phyloP scores from a whole-genome alignment of 2,329 filamentous ascomycete species.

The Xylariaceae sp. region DNA sequence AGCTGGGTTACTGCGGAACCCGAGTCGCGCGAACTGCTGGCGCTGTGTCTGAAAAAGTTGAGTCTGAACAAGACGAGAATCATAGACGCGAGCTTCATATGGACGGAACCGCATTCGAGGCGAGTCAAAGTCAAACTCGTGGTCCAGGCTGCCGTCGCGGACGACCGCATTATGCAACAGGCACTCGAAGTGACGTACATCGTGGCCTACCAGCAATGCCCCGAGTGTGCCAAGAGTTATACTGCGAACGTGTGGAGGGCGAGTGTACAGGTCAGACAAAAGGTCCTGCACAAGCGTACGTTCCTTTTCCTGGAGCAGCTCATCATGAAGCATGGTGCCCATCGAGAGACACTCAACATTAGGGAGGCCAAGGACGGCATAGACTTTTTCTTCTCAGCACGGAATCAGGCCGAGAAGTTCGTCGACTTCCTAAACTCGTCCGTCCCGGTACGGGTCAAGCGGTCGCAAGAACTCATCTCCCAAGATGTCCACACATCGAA shows the following conservation, averaged over 20 bases:
- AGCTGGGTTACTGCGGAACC: slow-evolving; percentile 82
- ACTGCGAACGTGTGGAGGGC: slow-evolving; percentile 96
- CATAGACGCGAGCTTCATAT: slow-evolving; percentile 93
- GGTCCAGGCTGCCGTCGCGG: slow-evolving; percentile 67
- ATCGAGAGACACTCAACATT: slow-evolving; percentile 94
- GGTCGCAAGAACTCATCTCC: slow-evolving; percentile 89
- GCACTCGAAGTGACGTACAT: slow-evolving; percentile 92
- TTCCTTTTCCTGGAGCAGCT: slow-evolving; percentile 78
- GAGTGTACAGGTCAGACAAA: slow-evolving; percentile 90
- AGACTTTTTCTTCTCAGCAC: slow-evolving; percentile 87
- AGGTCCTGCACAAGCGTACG: slow-evolving; percentile 88
- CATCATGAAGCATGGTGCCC: slow-evolving; percentile 89
- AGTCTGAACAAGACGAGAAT: slow-evolving; percentile 84
- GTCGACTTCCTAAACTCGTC: slow-evolving; percentile 86
- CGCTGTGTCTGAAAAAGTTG: slow-evolving; percentile 84
- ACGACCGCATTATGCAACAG: slow-evolving; percentile 74
- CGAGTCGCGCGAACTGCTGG: slow-evolving; percentile 89
- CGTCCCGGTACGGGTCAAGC: slow-evolving; percentile 72
- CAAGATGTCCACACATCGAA: slow-evolving; percentile 87
- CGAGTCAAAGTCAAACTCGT: slow-evolving; percentile 94
- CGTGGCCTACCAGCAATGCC: slow-evolving; percentile 87
- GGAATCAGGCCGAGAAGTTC: slow-evolving; percentile 90
- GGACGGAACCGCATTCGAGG: slow-evolving; percentile 95
- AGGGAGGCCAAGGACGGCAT: slow-evolving; percentile 94
- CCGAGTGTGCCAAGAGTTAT: slow-evolving; percentile 92